These are phyloP conservation scores for Trichomonas tenax DNA, from an alignment of 208 protist genomes.

Conservation along the genomic window DNA sequence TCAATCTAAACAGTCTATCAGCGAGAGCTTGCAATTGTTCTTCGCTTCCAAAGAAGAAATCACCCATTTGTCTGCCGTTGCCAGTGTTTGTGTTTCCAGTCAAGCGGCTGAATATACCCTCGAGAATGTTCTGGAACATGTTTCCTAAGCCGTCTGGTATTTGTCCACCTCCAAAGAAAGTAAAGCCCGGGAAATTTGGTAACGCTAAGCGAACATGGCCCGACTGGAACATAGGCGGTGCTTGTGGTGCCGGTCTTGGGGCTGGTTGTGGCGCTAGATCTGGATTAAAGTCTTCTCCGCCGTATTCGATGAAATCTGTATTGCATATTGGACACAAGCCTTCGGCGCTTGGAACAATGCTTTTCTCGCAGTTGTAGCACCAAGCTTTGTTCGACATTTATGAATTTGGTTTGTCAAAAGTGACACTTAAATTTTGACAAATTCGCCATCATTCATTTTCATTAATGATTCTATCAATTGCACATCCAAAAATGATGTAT, in stretches of 20 bases:
- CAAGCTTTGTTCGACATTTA: neutral
- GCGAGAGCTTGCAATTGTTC: neutral
- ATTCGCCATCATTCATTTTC: no score
- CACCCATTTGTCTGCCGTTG: neutral
- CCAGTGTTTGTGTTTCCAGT: neutral
- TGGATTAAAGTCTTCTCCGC: neutral
- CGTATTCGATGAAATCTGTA: neutral
- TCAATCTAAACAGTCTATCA: neutral
- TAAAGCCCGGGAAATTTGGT: neutral
- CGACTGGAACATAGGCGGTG: no score
- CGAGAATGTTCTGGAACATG: neutral
- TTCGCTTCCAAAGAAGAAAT: conserved; percentile 9
- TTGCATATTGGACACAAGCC: neutral
- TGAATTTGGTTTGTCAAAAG: neutral
- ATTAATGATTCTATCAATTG: no score
- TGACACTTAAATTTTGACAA: no score
- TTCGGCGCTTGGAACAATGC: neutral
- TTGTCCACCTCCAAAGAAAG: no score
- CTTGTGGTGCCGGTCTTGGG: no score
- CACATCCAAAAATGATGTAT: no score
- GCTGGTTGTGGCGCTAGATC: neutral
- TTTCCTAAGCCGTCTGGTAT: neutral
- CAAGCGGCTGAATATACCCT: neutral
- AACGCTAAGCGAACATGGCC: no score
- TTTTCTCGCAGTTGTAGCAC: neutral